These are phyloP conservation scores for Trypanosoma mega DNA, from an alignment of 208 protist genomes.

Conservation along the genomic window DNA sequence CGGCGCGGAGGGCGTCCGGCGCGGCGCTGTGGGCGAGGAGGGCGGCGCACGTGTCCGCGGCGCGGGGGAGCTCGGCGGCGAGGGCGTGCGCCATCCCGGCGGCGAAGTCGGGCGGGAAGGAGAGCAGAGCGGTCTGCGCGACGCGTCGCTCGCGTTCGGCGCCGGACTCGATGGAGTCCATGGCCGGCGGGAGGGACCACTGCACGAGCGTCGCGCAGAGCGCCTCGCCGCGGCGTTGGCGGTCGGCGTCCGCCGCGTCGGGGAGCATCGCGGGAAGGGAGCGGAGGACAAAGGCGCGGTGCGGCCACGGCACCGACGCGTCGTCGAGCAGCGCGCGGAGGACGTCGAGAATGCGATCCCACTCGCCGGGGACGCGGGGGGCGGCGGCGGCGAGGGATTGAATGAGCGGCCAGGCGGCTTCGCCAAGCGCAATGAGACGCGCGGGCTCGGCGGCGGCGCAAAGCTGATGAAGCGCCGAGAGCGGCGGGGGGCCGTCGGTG, in stretches of 20 bases:
- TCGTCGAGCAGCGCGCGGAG: conserved; percentile 14
- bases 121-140: conserved; percentile 24
- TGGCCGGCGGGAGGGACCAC: conserved; percentile 3
- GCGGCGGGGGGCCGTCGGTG: conserved; percentile 2
- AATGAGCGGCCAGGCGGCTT: conserved; percentile 23
- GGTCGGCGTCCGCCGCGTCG: background rate
- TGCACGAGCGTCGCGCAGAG: conserved; percentile 24
- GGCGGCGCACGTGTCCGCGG: conserved; percentile 26
- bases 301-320: conserved; percentile 21
- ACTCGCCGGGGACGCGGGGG: conserved; percentile 19
- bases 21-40: conserved; percentile 22
- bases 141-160: conserved; percentile 22
- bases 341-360: conserved; percentile 14
- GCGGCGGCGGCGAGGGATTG: conserved; percentile 26
- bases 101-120: conserved; percentile 12
- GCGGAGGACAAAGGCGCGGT: conserved; percentile 31
- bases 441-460: conserved; percentile 2
- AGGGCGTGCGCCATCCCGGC: conserved; percentile 17
- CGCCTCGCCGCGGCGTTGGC: background rate
- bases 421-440: conserved; percentile 5
- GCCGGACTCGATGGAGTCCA: background rate
- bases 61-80: conserved; percentile 21
- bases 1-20: conserved; percentile 17
- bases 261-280: conserved; percentile 23
- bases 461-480: conserved; percentile 15